phyloP scores from a whole-genome alignment of 352 stramenopile genomes.

The Globisporangium nagaii region DNA sequence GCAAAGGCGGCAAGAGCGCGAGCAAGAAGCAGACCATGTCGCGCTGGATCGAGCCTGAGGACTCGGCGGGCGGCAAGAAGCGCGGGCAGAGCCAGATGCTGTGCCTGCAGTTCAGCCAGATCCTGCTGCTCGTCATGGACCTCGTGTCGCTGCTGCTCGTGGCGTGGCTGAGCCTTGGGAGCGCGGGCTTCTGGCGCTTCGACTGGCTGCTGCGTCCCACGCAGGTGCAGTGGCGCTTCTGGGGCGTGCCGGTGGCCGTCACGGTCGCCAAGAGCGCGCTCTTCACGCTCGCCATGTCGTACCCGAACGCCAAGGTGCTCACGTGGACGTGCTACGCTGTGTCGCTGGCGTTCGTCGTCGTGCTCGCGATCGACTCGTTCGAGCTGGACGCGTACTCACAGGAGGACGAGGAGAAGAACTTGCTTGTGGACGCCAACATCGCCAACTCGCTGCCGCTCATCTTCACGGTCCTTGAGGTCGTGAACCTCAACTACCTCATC shows the following conservation, averaged over 20 bases:
- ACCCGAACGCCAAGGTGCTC: conserved; percentile 28
- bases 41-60: conserved; percentile 13
- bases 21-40: conserved; percentile 16
- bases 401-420: conserved; percentile 42
- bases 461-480: conserved; percentile 79
- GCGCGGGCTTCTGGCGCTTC: conserved; percentile 22
- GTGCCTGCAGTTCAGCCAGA: conserved; percentile 11
- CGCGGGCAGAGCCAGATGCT: conserved; percentile 12
- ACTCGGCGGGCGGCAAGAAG: conserved; percentile 8
- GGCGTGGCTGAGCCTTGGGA: conserved; percentile 45
- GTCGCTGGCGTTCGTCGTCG: conserved; percentile 44
- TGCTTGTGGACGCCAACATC: conserved; percentile 64
- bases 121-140: conserved; percentile 11
- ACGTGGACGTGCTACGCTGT: conserved; percentile 47
- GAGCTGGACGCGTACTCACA: conserved; percentile 58
- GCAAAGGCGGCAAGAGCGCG: neutral
- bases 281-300: conserved; percentile 46
- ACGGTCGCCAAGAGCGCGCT: conserved; percentile 57
- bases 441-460: conserved; percentile 81
- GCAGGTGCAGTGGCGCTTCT: conserved; percentile 61
- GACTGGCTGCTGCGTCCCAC: conserved; percentile 44
- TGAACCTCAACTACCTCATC: conserved; percentile 67
- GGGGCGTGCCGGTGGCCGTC: conserved; percentile 59
- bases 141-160: conserved; percentile 46
- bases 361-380: conserved; percentile 74